Evolutionary conservation across 2,329 filamentous ascomycete species (phyloP).

Genomic region (Aspergillus caelatus): DNA sequence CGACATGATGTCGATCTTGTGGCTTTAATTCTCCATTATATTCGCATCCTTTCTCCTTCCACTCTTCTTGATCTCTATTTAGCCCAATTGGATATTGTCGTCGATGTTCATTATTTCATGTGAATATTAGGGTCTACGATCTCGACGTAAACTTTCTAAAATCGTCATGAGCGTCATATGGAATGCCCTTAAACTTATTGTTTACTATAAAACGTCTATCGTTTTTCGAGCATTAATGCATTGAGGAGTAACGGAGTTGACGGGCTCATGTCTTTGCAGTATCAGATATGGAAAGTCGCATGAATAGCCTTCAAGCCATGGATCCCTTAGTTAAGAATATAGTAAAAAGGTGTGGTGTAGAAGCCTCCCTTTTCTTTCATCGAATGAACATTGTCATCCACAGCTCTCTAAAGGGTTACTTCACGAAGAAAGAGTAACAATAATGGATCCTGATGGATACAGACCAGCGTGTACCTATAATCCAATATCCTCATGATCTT

Average conservation of each 20-base stretch:
- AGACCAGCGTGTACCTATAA: not conserved
- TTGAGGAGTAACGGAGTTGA: slow-evolving; percentile 1
- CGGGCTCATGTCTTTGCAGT: not conserved
- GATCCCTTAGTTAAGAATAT: not conserved
- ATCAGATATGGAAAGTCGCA: not conserved
- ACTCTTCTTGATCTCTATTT: not conserved
- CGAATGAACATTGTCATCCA: not conserved
- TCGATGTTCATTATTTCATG: not conserved
- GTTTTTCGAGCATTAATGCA: not conserved
- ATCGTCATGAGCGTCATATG: not conserved
- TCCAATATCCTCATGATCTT: not conserved
- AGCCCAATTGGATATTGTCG: not conserved
- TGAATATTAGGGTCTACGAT: not conserved
- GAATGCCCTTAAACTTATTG: not conserved
- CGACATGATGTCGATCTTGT: not conserved
- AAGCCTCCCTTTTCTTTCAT: not conserved
- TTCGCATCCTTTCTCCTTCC: not conserved
- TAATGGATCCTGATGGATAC: not conserved
- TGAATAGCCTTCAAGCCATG: not conserved
- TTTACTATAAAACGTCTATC: not conserved
- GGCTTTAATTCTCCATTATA: not conserved
- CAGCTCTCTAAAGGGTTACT: not conserved
- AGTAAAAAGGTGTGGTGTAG: not conserved
- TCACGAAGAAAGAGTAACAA: not conserved
- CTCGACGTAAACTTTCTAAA: not conserved